phyloP scores from a whole-genome alignment of 257 asterid genomes.

The Euphrasia confusa region DNA sequence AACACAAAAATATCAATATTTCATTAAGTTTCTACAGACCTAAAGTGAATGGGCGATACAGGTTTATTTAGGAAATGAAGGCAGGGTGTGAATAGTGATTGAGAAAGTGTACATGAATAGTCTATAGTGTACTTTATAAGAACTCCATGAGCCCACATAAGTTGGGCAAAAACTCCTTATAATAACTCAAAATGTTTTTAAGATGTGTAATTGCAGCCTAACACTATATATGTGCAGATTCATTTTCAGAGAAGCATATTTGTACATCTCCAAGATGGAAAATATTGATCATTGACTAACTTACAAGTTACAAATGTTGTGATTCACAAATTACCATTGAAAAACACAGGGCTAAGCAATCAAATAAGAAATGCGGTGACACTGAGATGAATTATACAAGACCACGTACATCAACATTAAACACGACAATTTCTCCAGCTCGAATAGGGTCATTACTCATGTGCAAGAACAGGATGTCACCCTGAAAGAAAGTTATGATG shows the following conservation, averaged over 20 bases:
- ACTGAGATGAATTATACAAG: neutral
- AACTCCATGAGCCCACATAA: neutral
- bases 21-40: too few species aligned
- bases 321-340: neutral
- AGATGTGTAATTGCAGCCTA: neutral
- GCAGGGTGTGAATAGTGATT: neutral
- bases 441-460: conserved; percentile 97
- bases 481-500: conserved; percentile 51
- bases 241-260: conserved; percentile 4
- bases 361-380: conserved; percentile 15
- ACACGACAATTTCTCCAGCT: conserved; percentile 97
- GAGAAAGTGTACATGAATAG: neutral
- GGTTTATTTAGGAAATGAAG: neutral
- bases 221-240: neutral
- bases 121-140: neutral
- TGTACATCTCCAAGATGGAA: conserved; percentile 3
- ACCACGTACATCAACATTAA: conserved; percentile 81
- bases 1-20: conserved; percentile 1
- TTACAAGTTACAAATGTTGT: conserved; percentile 2
- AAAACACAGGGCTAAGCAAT: conserved; percentile 9
- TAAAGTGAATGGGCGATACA: too few species aligned
- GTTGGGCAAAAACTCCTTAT: neutral
- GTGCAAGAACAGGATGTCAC: conserved; percentile 94
- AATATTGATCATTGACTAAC: neutral
- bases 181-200: neutral